Percentiles rank a stretch among this genome's conserved stretches.
Conservation (phyloP, 2,329 filamentous ascomycete genomes). For the Diaporthe caulivora region DNA sequence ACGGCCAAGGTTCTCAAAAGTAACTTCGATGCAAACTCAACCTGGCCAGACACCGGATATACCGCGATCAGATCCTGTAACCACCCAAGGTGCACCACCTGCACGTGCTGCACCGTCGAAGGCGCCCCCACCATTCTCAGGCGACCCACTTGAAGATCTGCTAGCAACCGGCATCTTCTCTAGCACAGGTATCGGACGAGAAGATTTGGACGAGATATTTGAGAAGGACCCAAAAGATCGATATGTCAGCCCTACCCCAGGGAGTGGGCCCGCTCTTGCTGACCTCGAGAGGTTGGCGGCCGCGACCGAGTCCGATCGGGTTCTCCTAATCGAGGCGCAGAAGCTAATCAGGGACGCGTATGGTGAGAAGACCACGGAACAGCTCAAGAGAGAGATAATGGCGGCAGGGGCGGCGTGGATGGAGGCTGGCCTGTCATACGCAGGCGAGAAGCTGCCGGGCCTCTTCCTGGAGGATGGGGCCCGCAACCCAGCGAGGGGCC, state of each 20-base stretch:
- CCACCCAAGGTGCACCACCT: not conserved
- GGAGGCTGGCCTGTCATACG: not conserved
- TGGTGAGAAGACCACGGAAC: not conserved
- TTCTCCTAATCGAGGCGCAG: not conserved
- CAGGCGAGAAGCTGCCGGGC: not conserved
- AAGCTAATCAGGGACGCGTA: not conserved
- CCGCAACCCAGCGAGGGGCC: not conserved
- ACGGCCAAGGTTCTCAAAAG: not conserved
- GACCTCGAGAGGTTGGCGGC: not conserved
- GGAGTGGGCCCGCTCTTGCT: not conserved
- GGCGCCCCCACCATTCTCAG: not conserved
- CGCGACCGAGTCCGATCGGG: not conserved
- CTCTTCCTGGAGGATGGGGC: conserved; percentile 4
- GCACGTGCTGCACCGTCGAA: not conserved
- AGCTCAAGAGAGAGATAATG: not conserved
- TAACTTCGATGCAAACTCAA: not conserved
- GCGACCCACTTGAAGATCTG: no score
- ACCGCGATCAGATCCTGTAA: no score
- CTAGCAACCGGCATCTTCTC: not conserved
- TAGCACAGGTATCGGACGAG: not conserved
- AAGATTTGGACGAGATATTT: not conserved
- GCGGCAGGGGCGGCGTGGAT: not conserved
- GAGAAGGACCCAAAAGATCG: not conserved
- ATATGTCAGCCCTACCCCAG: not conserved
- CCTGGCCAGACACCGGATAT: not conserved